A percentile compares a stretch with the other conserved stretches of the same genome.
These are phyloP conservation scores for Exsudoporus frostii DNA, from an alignment of 768 basidiomycete species.

Conservation along the genomic window DNA sequence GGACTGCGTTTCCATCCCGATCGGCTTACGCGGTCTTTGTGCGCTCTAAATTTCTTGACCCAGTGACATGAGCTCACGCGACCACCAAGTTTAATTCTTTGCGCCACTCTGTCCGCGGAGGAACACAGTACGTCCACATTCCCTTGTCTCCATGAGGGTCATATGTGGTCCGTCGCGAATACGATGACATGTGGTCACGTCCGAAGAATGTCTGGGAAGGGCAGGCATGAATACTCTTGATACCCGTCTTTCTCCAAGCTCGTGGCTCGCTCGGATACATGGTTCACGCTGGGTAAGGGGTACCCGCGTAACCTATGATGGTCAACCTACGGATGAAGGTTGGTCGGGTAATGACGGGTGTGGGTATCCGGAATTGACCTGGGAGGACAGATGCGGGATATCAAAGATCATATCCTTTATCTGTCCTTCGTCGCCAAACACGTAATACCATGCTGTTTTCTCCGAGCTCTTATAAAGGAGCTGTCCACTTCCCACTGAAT, in stretches of 20 bases:
- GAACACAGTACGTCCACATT: not conserved
- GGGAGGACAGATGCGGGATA: not conserved
- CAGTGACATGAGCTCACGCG: not conserved
- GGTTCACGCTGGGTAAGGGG: not conserved
- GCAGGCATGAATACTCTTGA: not conserved
- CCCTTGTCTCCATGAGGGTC: slow-evolving; percentile 1
- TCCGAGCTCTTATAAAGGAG: slow-evolving; percentile 18
- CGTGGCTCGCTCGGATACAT: not conserved
- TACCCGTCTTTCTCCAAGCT: not conserved
- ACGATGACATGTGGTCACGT: not conserved
- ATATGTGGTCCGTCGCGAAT: not conserved
- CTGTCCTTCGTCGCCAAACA: slow-evolving; percentile 1
- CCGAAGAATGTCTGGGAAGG: not conserved
- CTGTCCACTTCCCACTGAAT: not conserved
- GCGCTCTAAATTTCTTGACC: not conserved
- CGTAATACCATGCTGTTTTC: not conserved
- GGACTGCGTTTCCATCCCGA: not conserved
- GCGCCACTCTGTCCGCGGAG: slow-evolving; percentile 17
- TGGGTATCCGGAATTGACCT: not conserved
- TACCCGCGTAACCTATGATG: not conserved
- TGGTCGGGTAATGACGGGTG: slow-evolving; percentile 7
- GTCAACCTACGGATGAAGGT: not conserved
- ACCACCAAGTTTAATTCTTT: not conserved
- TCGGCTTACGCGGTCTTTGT: not conserved
- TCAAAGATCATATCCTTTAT: not conserved